phyloP scores from a whole-genome alignment of 495 filamentous ascomycete genomes.

The Penicillium coprophilum region DNA sequence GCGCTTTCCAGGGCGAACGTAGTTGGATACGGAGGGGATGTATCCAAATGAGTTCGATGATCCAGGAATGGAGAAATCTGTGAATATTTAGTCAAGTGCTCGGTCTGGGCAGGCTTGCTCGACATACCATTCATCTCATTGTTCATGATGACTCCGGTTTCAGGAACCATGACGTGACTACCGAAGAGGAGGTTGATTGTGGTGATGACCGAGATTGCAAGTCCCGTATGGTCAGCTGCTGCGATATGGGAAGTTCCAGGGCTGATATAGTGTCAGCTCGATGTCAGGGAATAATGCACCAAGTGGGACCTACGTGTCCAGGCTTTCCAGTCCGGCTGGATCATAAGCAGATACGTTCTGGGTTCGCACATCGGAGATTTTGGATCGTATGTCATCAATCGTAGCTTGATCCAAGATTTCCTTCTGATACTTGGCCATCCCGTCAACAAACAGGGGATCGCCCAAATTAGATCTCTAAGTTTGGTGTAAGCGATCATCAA shows the following conservation, averaged over 20 bases:
- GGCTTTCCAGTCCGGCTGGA: constrained; percentile 58
- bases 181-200: constrained; percentile 89
- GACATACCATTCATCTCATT: constrained; percentile 83
- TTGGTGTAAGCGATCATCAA: constrained; percentile 8
- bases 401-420: constrained; percentile 63
- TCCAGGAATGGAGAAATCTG: constrained; percentile 74
- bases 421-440: constrained; percentile 61
- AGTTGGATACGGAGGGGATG: constrained; percentile 76
- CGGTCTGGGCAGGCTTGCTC: not conserved
- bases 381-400: constrained; percentile 55
- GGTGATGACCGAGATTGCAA: constrained; percentile 72
- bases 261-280: constrained; percentile 17
- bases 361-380: constrained; percentile 69
- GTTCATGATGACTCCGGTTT: constrained; percentile 86
- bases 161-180: constrained; percentile 70
- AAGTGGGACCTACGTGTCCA: constrained; percentile 51
- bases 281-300: not conserved
- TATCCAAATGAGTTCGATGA: constrained; percentile 78
- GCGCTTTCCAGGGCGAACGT: constrained; percentile 74
- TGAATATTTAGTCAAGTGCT: not conserved
- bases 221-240: constrained; percentile 63
- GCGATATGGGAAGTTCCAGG: constrained; percentile 77
- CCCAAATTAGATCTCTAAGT: constrained; percentile 63
- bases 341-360: constrained; percentile 70
- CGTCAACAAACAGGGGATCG: constrained; percentile 70